A percentile compares a stretch with the other conserved stretches of the same genome.
Evolutionary conservation across 371 early-diverging fungal species (phyloP).

Genomic region (Mortierella polycephala): DNA sequence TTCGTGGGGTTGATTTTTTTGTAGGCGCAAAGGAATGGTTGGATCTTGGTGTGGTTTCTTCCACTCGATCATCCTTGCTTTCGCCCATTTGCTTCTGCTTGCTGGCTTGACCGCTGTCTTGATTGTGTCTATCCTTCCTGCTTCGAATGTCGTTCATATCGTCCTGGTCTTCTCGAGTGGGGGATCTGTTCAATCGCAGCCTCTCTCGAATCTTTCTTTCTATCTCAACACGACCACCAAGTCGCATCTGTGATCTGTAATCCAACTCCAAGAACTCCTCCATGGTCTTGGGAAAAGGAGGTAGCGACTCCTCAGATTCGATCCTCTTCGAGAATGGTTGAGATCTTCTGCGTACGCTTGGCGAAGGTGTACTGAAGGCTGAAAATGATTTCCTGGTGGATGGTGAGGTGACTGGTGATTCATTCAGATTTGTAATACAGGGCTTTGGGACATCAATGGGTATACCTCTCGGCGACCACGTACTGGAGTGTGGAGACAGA

Average conservation of each 20-base stretch:
- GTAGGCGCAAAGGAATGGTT: neutral
- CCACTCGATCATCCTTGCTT: neutral
- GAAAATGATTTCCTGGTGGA: no score
- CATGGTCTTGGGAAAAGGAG: constrained; percentile 1
- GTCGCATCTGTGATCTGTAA: constrained; percentile 1
- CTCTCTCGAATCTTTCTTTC: constrained; percentile 9
- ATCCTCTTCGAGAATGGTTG: neutral
- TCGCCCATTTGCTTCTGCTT: no score
- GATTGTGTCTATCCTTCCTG: neutral
- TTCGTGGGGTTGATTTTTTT: no score
- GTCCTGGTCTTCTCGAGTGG: neutral
- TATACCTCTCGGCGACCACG: no score
- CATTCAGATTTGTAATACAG: no score
- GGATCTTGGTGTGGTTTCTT: neutral
- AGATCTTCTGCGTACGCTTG: neutral
- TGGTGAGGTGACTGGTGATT: no score
- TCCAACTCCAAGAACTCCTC: constrained; percentile 16
- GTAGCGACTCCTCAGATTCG: constrained; percentile 9
- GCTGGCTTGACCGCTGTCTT: neutral
- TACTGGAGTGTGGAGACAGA: no score
- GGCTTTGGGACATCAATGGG: no score
- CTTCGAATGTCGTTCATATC: neutral
- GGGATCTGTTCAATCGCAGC: neutral
- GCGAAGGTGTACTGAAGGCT: neutral
- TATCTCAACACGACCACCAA: constrained; percentile 2